Base-by-base conservation (phyloP, 257 asterid genomes). In the Lithospermum erythrorhizon region DNA sequence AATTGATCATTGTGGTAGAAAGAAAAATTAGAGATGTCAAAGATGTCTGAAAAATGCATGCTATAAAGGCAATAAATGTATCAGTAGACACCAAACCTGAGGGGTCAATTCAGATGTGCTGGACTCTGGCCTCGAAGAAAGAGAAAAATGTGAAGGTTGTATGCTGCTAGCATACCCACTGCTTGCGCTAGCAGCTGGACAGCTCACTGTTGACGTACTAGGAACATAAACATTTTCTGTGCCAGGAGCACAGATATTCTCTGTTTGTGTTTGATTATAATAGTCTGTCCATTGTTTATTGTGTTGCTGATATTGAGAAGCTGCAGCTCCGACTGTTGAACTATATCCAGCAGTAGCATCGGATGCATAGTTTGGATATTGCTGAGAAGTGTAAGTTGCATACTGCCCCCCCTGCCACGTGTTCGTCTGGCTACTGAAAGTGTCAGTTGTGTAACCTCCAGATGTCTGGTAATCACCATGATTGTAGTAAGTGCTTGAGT, bases 401-500 rank as follows among this genome's bases (percentile, higher is more conserved):
- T 88, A 81, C 71, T 82, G 95, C 65, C 87, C 97, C 75, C 84
- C 95, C 22, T 81, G 87, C 98, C 98, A 91, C 66, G 51, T 52
- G 79, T 81, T 88, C 72, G 84, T 75, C 80, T 83, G 94, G 62
- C 78, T 75, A 76, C 78, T 85, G 65, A 85, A 85, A 24, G 80
- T 76, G 71, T 81, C 87, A 78, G 79, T 93, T 63, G 94, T 68
- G 73, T 87, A 83, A 83, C 89, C 89, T 89, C 95, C 97, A 68
- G 99, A 79, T 73, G 97, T 93, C 97, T 89, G 99, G 82, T 93
- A 87, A 87, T 93, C 95, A 93, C 91, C 97, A 87, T 87, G 94
- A 87, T 84, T 85, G 94, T 87, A 85, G 78, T 93, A 89, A 87
- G 97, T 87, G 97, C 94, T 87, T 85, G 99, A 79, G 82, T 87